phyloP scores from a whole-genome alignment of 2,329 filamentous ascomycete species.

The Ascochyta lentis region DNA sequence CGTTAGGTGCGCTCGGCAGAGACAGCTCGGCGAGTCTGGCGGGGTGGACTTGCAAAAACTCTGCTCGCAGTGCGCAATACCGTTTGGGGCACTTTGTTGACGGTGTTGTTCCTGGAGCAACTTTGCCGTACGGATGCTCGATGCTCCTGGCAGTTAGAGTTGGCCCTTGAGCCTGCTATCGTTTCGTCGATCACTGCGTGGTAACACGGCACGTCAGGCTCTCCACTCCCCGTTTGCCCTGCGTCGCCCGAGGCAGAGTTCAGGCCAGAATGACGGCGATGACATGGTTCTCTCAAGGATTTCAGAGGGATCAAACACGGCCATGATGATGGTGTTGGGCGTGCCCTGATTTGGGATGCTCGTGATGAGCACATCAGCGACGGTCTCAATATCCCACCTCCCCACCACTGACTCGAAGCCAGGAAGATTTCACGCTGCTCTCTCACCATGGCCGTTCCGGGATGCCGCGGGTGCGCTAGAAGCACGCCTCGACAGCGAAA shows the following conservation, averaged over 20 bases:
- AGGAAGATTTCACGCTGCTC: slow-evolving; percentile 26
- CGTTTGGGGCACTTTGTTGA: slow-evolving; percentile 17
- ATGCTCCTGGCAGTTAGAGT: slow-evolving; percentile 21
- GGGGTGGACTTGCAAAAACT: slow-evolving; percentile 17
- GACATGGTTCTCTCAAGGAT: slow-evolving; percentile 14
- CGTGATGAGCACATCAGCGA: slow-evolving; percentile 23
- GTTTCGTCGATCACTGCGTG: slow-evolving; percentile 28
- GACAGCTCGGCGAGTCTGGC: slow-evolving; percentile 17
- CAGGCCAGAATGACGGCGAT: slow-evolving; percentile 19
- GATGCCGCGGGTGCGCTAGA: slow-evolving; percentile 41
- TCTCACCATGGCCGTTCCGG: slow-evolving; percentile 35
- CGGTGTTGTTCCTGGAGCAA: slow-evolving; percentile 19
- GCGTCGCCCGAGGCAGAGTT: slow-evolving; percentile 16
- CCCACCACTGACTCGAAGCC: slow-evolving; percentile 26
- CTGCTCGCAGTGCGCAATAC: slow-evolving; percentile 20
- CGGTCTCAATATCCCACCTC: slow-evolving; percentile 23
- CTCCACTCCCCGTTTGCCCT: slow-evolving; percentile 29
- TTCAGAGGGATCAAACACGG: slow-evolving; percentile 6
- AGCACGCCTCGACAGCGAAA: slow-evolving; percentile 34
- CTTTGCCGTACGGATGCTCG: slow-evolving; percentile 23
- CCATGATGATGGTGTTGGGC: slow-evolving; percentile 4
- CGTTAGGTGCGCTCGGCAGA: slow-evolving; percentile 18
- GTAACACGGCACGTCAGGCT: slow-evolving; percentile 29
- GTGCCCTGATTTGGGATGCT: slow-evolving; percentile 12
- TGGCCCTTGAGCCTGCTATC: slow-evolving; percentile 21